phyloP scores from a whole-genome alignment of 1,284 basidiomycete species.

The Anthracocystis walkeri region DNA sequence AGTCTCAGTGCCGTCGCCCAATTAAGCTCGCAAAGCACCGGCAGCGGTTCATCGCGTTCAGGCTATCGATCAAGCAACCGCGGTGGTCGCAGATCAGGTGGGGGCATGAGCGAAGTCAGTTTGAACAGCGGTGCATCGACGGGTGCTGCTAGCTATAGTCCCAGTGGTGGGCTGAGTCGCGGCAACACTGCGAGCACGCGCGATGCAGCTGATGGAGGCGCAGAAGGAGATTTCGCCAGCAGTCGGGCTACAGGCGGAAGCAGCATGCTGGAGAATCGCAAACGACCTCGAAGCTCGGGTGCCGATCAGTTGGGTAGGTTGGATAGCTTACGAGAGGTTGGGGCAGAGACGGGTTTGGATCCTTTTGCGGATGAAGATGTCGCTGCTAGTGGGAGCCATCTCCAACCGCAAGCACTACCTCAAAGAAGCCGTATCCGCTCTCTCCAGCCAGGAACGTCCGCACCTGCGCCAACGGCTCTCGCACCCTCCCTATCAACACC shows the following conservation, averaged over 20 bases:
- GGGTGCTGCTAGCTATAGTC: slow-evolving; percentile 57
- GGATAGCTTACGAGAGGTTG: slow-evolving; percentile 37
- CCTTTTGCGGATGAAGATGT: slow-evolving; percentile 19
- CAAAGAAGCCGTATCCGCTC: slow-evolving; percentile 34
- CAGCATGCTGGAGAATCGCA: slow-evolving; percentile 20
- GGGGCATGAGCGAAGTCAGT: slow-evolving; percentile 33
- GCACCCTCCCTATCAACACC: slow-evolving; percentile 36
- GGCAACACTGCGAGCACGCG: slow-evolving; percentile 51
- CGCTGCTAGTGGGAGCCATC: background rate
- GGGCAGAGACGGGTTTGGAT: slow-evolving; percentile 13
- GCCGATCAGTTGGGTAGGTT: slow-evolving; percentile 24
- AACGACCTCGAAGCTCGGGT: slow-evolving; percentile 32
- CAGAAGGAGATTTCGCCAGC: slow-evolving; percentile 31
- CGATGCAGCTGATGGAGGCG: slow-evolving; percentile 18
- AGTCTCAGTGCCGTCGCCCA: slow-evolving; percentile 43
- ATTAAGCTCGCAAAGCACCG: slow-evolving; percentile 35
- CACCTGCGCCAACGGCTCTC: slow-evolving; percentile 24
- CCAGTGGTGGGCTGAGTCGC: slow-evolving; percentile 36
- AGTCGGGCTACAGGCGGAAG: slow-evolving; percentile 44
- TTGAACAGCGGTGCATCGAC: slow-evolving; percentile 41
- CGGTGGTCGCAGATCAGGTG: slow-evolving; percentile 23
- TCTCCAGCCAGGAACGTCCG: slow-evolving; percentile 26
- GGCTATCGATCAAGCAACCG: slow-evolving; percentile 34
- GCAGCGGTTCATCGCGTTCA: slow-evolving; percentile 30
- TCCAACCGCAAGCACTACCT: slow-evolving; percentile 19